Percentiles rank a stretch among this genome's conserved stretches.
These are phyloP conservation scores for Ceratorhiza oryzae-sativae DNA, from an alignment of 1,284 basidiomycete genomes.

Conservation along the genomic window DNA sequence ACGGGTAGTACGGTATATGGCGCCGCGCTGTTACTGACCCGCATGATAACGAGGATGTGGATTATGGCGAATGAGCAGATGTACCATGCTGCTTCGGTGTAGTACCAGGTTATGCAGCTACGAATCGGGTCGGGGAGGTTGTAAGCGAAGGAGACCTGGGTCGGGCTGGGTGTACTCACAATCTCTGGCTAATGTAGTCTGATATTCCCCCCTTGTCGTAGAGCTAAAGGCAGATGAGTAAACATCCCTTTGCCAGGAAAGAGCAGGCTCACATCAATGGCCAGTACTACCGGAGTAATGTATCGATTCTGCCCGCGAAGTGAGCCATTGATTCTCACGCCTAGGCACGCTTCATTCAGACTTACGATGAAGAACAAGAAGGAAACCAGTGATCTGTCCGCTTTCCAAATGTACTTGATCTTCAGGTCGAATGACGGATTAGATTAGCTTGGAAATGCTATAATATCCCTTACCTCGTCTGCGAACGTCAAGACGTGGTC, in stretches of 20 bases:
- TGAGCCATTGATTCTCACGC: neutral
- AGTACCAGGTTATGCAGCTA: constrained; percentile 39
- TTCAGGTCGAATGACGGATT: neutral
- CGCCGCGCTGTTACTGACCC: constrained; percentile 17
- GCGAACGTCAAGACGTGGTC: constrained; percentile 39
- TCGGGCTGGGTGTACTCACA: constrained; percentile 17
- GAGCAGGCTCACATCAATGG: constrained; percentile 33
- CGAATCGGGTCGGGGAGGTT: neutral
- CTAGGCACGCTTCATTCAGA: too few species aligned
- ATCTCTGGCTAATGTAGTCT: neutral
- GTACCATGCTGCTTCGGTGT: constrained; percentile 26
- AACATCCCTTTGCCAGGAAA: neutral
- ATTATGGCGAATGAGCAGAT: constrained; percentile 28
- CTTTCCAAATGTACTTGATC: constrained; percentile 39
- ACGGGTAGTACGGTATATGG: neutral
- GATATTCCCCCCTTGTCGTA: constrained; percentile 40
- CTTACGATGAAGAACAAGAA: constrained; percentile 38
- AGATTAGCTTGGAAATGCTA: neutral
- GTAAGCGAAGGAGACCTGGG: too few species aligned
- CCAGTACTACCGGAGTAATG: constrained; percentile 27
- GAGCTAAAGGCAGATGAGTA: neutral
- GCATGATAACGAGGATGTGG: constrained; percentile 34
- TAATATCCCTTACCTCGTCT: constrained; percentile 33
- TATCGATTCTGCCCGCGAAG: neutral
- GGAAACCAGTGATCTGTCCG: constrained; percentile 16